These are phyloP conservation scores for Suaeda aralocaspica DNA, from an alignment of 148 eudicot species.

Conservation along the genomic window DNA sequence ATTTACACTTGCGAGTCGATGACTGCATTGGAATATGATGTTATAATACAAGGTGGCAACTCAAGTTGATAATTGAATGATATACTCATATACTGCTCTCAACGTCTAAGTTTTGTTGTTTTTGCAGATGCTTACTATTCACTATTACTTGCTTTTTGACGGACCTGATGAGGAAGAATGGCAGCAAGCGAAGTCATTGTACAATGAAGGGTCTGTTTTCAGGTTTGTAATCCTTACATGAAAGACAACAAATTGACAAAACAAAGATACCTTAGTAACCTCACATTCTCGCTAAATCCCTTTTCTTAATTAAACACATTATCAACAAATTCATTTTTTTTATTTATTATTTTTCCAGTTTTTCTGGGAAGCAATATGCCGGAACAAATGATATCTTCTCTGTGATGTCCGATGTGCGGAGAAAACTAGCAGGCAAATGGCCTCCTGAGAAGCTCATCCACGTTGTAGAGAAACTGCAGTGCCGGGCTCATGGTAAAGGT, in stretches of 20 bases:
- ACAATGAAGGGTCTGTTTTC: conserved; percentile 54
- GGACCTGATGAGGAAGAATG: conserved; percentile 81
- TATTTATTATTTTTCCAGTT: conserved; percentile 48
- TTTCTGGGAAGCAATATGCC: conserved; percentile 55
- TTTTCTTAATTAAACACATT: not conserved
- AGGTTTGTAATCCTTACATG: conserved; percentile 39
- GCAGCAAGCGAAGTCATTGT: conserved; percentile 65
- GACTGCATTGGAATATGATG: too few relatives aligned
- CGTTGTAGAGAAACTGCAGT: conserved; percentile 85
- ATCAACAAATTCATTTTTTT: not conserved
- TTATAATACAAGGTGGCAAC: too few relatives aligned
- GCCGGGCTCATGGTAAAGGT: conserved; percentile 72
- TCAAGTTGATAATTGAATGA: not conserved
- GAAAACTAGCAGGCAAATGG: conserved; percentile 79
- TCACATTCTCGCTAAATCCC: not conserved
- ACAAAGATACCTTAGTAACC: not conserved
- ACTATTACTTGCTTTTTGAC: conserved; percentile 88
- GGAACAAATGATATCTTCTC: conserved; percentile 58
- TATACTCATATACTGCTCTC: conserved; percentile 3
- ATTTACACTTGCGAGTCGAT: too few relatives aligned
- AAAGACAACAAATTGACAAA: not conserved
- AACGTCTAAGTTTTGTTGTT: not conserved
- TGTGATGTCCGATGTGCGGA: conserved; percentile 52
- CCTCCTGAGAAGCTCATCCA: conserved; percentile 89
- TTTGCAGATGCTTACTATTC: conserved; percentile 81